Evolutionary conservation across 805 yeast genomes (phyloP), one percentile per base, ranked within the genome.

Genomic region (Metschnikowia matae): DNA sequence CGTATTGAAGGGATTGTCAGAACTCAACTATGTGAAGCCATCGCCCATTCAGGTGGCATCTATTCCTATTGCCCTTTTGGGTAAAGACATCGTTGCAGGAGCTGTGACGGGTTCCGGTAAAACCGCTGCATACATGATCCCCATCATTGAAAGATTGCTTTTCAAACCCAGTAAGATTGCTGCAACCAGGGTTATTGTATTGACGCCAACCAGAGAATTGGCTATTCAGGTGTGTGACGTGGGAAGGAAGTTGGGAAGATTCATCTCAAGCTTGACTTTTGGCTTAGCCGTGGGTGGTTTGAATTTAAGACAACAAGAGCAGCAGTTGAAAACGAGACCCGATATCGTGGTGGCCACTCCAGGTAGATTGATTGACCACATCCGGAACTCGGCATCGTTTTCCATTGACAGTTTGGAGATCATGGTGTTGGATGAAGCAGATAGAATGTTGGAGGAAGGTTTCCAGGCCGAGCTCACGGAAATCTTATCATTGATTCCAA

Each of bases 71-170:
- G 96, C 97, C 1, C 75, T 94, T 38, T 66, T 88, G 54, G 99
- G 99, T 61, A 92, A 89, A 64, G 99, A 94, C 69, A 83, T 94
- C 46, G 97, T 94, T 61, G 99, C 98, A 15, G 98, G 98, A 75
- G 99, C 99, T 34, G 96, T 89, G 21, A 94, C 99, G 4, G 99
- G 99, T 74, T 92, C 98, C 18, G 99, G 99, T 80, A 94, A 94
- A 68, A 94, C 99, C 21, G 99, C 97, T 2, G 99, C 99, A 1
- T 94, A 89, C 66, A 84, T 94, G 85, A 87, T 94, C 49, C 99
- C 99, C 13, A 89, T 91, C 41, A 82, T 94, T 53, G 99, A 94
- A 71, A 83, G 99, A 70, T 75, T 94, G 34, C 71, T 94, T 31
- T 92, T 85, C 70, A 88, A 94, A 60, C 97, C 98, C 11, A 78